Conservation (phyloP, 2,329 filamentous ascomycete genomes). For the Periconia sp. region DNA sequence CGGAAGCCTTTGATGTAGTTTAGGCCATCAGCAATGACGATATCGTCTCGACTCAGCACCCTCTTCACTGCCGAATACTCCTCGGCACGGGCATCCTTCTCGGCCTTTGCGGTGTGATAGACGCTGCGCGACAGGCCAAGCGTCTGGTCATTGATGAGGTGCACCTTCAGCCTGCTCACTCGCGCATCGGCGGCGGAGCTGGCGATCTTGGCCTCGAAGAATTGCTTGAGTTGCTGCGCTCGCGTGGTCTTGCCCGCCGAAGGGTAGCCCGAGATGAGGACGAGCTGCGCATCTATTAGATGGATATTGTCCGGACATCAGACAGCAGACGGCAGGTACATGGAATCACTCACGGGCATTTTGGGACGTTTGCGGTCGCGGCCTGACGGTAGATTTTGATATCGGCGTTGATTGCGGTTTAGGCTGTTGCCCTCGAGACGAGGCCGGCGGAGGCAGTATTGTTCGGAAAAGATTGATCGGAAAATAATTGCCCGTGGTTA, state of each 20-base stretch:
- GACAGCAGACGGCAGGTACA: neutral
- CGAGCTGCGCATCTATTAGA: slow-evolving; percentile 55
- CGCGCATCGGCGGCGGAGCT: slow-evolving; percentile 49
- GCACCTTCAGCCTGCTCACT: slow-evolving; percentile 65
- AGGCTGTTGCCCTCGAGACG: slow-evolving; percentile 20
- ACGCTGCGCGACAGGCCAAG: slow-evolving; percentile 73
- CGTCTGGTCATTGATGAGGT: slow-evolving; percentile 75
- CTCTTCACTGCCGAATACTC: slow-evolving; percentile 81
- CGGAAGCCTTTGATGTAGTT: slow-evolving; percentile 93
- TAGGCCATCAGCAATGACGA: slow-evolving; percentile 79
- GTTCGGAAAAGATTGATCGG: slow-evolving; percentile 1
- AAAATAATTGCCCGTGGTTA: slow-evolving; percentile 7
- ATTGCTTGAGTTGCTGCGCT: slow-evolving; percentile 67
- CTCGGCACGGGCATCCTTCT: slow-evolving; percentile 81
- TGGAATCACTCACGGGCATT: slow-evolving; percentile 33
- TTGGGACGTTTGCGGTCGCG: slow-evolving; percentile 1
- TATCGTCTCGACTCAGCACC: slow-evolving; percentile 71
- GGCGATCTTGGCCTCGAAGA: slow-evolving; percentile 66
- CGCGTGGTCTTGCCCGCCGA: slow-evolving; percentile 69
- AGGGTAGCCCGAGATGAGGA: slow-evolving; percentile 68
- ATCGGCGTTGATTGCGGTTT: neutral
- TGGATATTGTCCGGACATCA: slow-evolving; percentile 8
- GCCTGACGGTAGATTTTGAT: neutral
- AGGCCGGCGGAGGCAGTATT: slow-evolving; percentile 8
- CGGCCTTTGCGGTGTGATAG: slow-evolving; percentile 77